A percentile compares a stretch with the other conserved stretches of the same genome.
Conservation (phyloP, 2,329 filamentous ascomycete species). For the Cadophora gregata region DNA sequence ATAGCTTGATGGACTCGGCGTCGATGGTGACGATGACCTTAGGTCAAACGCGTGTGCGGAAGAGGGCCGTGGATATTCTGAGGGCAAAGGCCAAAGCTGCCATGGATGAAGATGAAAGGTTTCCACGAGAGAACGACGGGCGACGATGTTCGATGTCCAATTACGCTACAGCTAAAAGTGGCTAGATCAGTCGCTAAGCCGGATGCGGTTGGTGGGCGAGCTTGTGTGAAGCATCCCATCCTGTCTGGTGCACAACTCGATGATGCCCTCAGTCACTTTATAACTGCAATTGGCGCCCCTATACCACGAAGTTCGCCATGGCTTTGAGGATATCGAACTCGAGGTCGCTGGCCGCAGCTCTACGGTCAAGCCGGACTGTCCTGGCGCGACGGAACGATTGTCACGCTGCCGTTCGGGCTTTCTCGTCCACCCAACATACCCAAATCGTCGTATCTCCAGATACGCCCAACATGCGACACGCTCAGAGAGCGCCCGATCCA, state of each 20-base stretch:
- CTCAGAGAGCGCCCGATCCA: slow-evolving; percentile 53
- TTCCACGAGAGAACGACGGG: not conserved
- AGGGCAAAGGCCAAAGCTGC: slow-evolving; percentile 6
- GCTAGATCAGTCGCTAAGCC: not conserved
- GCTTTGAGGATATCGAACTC: slow-evolving; percentile 64
- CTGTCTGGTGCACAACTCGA: not conserved
- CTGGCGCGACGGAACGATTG: slow-evolving; percentile 35
- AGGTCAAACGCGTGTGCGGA: not conserved
- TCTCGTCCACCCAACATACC: slow-evolving; percentile 47
- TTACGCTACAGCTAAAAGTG: not conserved
- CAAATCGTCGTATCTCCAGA: slow-evolving; percentile 57
- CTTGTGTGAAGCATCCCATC: not conserved
- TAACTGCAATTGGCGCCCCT: slow-evolving; percentile 44
- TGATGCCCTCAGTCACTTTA: not conserved
- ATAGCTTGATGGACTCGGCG: slow-evolving; percentile 18
- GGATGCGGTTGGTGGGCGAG: not conserved
- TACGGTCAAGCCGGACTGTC: slow-evolving; percentile 56
- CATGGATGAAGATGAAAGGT: not conserved
- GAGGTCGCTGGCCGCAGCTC: slow-evolving; percentile 60
- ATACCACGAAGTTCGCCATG: slow-evolving; percentile 53
- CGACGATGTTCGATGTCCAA: not conserved
- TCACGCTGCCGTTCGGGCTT: slow-evolving; percentile 39
- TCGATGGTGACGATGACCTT: slow-evolving; percentile 3
- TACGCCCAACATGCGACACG: slow-evolving; percentile 70
- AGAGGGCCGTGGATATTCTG: slow-evolving; percentile 11